Evolutionary conservation across 768 basidiomycete genomes (phyloP).

Genomic region (Holtermannia corniformis): DNA sequence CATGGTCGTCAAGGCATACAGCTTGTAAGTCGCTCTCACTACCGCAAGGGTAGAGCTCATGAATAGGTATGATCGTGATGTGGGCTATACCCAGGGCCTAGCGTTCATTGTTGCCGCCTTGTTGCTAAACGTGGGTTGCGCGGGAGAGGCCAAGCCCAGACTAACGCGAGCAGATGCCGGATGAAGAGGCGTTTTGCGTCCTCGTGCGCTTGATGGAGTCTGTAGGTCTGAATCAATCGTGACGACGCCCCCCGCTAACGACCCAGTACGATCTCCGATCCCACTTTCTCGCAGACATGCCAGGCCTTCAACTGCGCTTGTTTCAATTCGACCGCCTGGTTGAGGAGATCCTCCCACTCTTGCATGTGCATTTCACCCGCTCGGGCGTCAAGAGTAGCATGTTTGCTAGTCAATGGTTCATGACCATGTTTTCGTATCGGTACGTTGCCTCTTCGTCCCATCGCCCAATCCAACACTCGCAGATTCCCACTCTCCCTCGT

Average conservation of each 20-base stretch:
- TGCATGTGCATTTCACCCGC: slow-evolving; percentile 85
- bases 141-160: not conserved
- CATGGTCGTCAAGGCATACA: slow-evolving; percentile 96
- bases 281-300: slow-evolving; percentile 99
- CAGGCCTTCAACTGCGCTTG: slow-evolving; percentile 83
- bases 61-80: slow-evolving; percentile 72
- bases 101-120: slow-evolving; percentile 93
- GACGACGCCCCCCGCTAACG: no score
- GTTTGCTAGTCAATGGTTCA: slow-evolving; percentile 98
- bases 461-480: slow-evolving; percentile 2
- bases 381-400: slow-evolving; percentile 96
- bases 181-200: slow-evolving; percentile 95
- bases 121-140: slow-evolving; percentile 64
- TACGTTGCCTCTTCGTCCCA: slow-evolving; percentile 37
- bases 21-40: slow-evolving; percentile 52
- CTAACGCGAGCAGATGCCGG: slow-evolving; percentile 94
- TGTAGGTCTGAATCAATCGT: slow-evolving; percentile 4
- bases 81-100: slow-evolving; percentile 95
- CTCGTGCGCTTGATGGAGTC: slow-evolving; percentile 91
- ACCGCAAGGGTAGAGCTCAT: slow-evolving; percentile 1
- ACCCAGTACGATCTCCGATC: slow-evolving; percentile 82
- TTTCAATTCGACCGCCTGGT: slow-evolving; percentile 86
- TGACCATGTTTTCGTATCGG: slow-evolving; percentile 95
- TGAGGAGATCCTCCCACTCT: slow-evolving; percentile 82
- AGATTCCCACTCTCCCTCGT: slow-evolving; percentile 93